Evolutionary conservation across 768 basidiomycete species (phyloP).

Genomic region (Butyriboletus loyo): DNA sequence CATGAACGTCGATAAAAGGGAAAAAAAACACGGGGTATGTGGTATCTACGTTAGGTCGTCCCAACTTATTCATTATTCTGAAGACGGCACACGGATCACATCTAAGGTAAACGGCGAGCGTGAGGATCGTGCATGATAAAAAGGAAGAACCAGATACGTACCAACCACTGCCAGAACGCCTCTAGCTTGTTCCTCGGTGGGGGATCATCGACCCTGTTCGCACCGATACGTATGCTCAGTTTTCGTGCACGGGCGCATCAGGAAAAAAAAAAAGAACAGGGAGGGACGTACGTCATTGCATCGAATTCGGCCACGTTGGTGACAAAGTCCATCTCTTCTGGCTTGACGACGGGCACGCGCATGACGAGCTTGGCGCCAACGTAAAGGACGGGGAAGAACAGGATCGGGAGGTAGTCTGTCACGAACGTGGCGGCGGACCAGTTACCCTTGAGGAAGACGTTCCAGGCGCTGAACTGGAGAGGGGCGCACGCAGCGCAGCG

Average conservation of each 20-base stretch:
- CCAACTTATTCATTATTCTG: no score
- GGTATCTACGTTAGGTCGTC: not conserved
- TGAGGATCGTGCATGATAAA: not conserved
- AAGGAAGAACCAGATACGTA: conserved; percentile 2
- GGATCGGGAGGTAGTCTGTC: conserved; percentile 41
- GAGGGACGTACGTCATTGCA: conserved; percentile 20
- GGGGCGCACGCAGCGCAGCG: no score
- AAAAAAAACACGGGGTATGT: rapidly evolving
- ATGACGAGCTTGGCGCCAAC: conserved; percentile 22
- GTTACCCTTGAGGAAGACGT: conserved; percentile 38
- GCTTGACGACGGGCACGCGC: conserved; percentile 3
- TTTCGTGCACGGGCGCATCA: no score
- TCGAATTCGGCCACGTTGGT: conserved; percentile 27
- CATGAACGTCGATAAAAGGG: not conserved
- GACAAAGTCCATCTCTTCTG: conserved; percentile 28
- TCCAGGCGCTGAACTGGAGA: conserved; percentile 40
- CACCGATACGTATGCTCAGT: not conserved
- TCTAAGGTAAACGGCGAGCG: not conserved
- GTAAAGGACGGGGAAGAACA: conserved; percentile 48
- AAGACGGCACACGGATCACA: conserved; percentile 1
- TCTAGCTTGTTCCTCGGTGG: conserved; percentile 25
- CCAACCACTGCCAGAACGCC: conserved; percentile 30
- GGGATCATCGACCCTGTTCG: conserved; percentile 25
- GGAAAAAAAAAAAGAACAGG: no score
- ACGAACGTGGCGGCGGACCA: conserved; percentile 41